Evolutionary conservation across 768 basidiomycete genomes (phyloP).

Genomic region (Kwoniella shandongensis): DNA sequence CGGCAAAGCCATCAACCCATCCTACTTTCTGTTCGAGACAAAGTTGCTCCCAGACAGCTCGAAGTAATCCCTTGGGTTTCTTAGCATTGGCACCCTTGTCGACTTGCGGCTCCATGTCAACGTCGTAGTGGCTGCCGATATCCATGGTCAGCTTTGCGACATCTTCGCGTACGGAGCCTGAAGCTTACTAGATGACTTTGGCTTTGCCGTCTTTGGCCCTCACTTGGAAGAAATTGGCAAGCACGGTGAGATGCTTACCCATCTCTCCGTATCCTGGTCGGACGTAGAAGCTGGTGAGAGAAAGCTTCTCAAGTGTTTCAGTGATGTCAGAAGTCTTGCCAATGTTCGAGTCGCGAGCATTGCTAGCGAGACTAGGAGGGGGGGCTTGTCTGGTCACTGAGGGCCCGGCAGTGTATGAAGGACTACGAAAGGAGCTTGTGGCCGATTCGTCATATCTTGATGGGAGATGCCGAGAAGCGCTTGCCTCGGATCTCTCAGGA

Average conservation of each 20-base stretch:
- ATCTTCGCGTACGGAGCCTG: neutral
- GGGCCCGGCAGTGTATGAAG: too few relatives aligned
- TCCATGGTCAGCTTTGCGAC: neutral
- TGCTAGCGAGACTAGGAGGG: too few relatives aligned
- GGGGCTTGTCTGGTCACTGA: too few relatives aligned
- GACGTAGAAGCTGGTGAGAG: constrained; percentile 39
- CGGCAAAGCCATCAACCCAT: constrained; percentile 24
- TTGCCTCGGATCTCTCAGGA: too few relatives aligned
- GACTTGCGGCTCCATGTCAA: constrained; percentile 48
- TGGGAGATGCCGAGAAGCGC: too few relatives aligned
- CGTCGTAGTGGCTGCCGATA: constrained; percentile 46
- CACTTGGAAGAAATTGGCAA: constrained; percentile 40
- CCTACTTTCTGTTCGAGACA: constrained; percentile 31
- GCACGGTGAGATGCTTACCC: constrained; percentile 26
- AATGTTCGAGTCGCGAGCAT: neutral
- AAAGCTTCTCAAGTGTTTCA: constrained; percentile 6
- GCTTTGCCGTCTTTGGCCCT: constrained; percentile 21
- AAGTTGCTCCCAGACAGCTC: constrained; percentile 45
- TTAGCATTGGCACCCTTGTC: constrained; percentile 36
- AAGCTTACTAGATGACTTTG: constrained; percentile 38
- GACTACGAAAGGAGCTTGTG: too few relatives aligned
- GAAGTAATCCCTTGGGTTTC: constrained; percentile 41
- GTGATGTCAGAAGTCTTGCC: constrained; percentile 1
- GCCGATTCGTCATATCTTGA: too few relatives aligned
- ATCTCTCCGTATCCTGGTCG: constrained; percentile 35